Conservation (phyloP, 2,329 filamentous ascomycete genomes). For the Aureobasidium sp. region DNA sequence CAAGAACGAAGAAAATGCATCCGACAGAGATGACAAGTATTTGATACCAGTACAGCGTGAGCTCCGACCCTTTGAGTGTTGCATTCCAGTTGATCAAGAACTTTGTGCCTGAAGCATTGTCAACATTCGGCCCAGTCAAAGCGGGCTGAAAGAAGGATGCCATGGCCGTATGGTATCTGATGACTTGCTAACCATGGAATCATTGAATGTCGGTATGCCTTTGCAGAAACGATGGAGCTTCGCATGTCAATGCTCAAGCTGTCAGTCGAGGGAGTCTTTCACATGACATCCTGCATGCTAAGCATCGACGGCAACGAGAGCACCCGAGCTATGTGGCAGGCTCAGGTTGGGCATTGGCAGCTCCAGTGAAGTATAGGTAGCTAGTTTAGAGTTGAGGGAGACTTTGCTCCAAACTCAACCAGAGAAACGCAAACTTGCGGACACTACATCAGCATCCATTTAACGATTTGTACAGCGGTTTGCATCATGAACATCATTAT, state of each 20-base stretch:
- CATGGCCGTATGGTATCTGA: slow-evolving; percentile 4
- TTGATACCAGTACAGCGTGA: slow-evolving; percentile 24
- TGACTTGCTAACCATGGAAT: neutral
- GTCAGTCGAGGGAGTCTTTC: too few relatives aligned
- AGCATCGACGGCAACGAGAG: neutral
- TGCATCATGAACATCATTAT: neutral
- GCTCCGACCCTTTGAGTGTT: slow-evolving; percentile 15
- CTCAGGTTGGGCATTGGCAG: neutral
- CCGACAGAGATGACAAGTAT: slow-evolving; percentile 22
- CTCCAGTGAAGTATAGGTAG: neutral
- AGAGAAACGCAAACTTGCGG: neutral
- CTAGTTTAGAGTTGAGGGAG: neutral
- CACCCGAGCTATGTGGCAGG: neutral
- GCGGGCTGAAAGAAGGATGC: slow-evolving; percentile 23
- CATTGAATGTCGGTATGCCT: neutral
- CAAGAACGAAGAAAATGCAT: slow-evolving; percentile 8
- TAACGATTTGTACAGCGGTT: neutral
- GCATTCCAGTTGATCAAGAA: slow-evolving; percentile 23
- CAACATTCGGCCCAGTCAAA: neutral
- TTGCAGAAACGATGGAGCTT: neutral
- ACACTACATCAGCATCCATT: neutral
- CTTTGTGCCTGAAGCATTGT: neutral
- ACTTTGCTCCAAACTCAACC: neutral
- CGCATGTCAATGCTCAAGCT: slow-evolving; percentile 4
- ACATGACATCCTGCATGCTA: neutral